Evolutionary conservation across 352 stramenopile species (phyloP).

Genomic region (Phytophthora sansomeana): DNA sequence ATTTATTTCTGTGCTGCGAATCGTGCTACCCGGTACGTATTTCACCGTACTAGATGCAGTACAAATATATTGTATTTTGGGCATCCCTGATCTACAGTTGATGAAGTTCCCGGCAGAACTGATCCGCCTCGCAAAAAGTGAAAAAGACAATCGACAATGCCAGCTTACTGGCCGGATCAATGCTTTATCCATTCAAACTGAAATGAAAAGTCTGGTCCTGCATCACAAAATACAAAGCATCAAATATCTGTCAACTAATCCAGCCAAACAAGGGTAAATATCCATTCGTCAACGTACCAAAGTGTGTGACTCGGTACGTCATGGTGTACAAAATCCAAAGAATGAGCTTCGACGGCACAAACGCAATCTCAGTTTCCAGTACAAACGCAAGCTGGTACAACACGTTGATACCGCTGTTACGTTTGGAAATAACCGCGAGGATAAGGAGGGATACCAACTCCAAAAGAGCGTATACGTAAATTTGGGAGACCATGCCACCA

Average conservation of each 20-base stretch:
- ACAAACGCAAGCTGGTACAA: slow-evolving; percentile 36
- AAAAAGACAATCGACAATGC: too few relatives aligned
- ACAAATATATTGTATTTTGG: too few relatives aligned
- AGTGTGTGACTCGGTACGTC: slow-evolving; percentile 8
- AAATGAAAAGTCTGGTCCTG: neutral
- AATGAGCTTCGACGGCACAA: slow-evolving; percentile 23
- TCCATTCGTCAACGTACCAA: neutral
- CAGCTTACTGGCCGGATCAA: too few relatives aligned
- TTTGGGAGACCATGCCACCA: slow-evolving; percentile 4
- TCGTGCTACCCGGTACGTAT: too few relatives aligned
- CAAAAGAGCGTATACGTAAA: slow-evolving; percentile 18
- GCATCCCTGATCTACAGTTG: too few relatives aligned
- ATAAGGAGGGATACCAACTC: slow-evolving; percentile 22
- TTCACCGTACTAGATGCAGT: too few relatives aligned
- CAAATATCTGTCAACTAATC: too few relatives aligned
- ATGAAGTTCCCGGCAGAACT: too few relatives aligned
- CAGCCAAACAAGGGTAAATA: too few relatives aligned
- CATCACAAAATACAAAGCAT: slow-evolving; percentile 2
- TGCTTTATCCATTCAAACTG: neutral
- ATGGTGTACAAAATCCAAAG: slow-evolving; percentile 22
- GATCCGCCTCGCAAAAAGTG: too few relatives aligned
- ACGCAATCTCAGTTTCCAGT: slow-evolving; percentile 22
- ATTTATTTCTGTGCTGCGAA: too few relatives aligned
- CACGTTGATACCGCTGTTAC: slow-evolving; percentile 11
- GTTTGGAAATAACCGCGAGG: neutral